Percentiles rank a stretch among this genome's conserved stretches.
Conservation (phyloP, 2,329 filamentous ascomycete species). For the Bipolaris sorokiniana region DNA sequence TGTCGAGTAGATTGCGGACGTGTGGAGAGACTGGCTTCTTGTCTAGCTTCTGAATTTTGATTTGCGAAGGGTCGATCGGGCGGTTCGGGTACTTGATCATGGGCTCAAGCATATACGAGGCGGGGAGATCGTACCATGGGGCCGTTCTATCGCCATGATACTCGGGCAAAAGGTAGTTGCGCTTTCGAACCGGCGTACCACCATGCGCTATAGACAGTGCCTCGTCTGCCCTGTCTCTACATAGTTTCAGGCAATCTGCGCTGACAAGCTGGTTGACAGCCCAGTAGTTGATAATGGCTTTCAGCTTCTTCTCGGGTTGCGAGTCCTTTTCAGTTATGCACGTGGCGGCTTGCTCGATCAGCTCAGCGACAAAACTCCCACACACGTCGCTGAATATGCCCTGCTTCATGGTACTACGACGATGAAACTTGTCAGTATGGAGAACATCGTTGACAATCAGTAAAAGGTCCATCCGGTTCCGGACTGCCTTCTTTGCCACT, state of each 20-base stretch:
- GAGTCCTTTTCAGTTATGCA: conserved; percentile 64
- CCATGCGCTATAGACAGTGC: conserved; percentile 43
- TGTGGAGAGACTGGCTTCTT: conserved; percentile 68
- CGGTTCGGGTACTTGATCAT: conserved; percentile 76
- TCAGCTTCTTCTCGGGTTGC: conserved; percentile 67
- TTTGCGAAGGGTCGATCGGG: conserved; percentile 73
- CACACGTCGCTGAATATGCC: conserved; percentile 43
- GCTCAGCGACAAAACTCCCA: conserved; percentile 64
- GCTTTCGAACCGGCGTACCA: conserved; percentile 55
- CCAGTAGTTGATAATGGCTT: conserved; percentile 72
- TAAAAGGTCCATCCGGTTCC: conserved; percentile 75
- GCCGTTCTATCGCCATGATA: conserved; percentile 75
- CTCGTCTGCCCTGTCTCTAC: conserved; percentile 65
- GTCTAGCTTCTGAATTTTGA: conserved; percentile 69
- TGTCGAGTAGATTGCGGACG: conserved; percentile 72
- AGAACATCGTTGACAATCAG: conserved; percentile 81
- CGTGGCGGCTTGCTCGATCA: conserved; percentile 64
- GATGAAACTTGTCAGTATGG: conserved; percentile 53
- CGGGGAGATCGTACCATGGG: conserved; percentile 82
- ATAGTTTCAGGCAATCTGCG: conserved; percentile 59
- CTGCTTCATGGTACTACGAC: conserved; percentile 14
- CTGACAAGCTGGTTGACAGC: conserved; percentile 68
- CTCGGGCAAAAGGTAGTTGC: conserved; percentile 72
- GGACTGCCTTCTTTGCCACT: conserved; percentile 60
- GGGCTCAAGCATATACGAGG: conserved; percentile 79